These are phyloP conservation scores for Geotrichum aggregatum DNA, from an alignment of 1,139 yeast genomes.

Conservation along the genomic window DNA sequence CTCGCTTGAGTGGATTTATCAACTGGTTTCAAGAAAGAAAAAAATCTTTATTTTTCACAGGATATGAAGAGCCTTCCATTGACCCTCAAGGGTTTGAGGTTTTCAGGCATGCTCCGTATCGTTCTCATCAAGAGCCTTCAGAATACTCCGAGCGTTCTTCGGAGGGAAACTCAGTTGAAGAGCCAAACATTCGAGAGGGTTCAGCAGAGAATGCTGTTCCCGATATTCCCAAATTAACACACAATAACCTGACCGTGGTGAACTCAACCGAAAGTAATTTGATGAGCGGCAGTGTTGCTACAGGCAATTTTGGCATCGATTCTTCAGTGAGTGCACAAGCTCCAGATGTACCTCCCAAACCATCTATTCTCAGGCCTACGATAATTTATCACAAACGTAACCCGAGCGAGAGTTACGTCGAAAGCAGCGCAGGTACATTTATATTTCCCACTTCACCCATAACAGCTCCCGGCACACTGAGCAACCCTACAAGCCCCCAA, in stretches of 20 bases:
- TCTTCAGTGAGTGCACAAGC: not conserved
- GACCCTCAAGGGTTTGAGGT: conserved; percentile 32
- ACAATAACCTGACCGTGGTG: not conserved
- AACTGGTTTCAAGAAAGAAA: conserved; percentile 6
- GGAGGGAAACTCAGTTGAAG: not conserved
- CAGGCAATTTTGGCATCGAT: not conserved
- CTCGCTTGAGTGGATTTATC: not conserved
- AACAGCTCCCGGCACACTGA: conserved; percentile 5
- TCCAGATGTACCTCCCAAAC: not conserved
- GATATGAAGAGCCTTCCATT: conserved; percentile 13
- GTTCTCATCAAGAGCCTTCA: conserved; percentile 12
- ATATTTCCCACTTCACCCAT: conserved; percentile 15
- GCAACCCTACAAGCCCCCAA: conserved; percentile 4
- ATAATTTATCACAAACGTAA: conserved; percentile 1
- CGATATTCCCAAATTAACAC: not conserved
- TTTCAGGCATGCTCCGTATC: conserved; percentile 29
- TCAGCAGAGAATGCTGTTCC: not conserved
- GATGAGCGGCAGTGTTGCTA: not conserved
- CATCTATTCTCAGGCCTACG: not conserved
- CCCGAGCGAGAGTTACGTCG: conserved; percentile 15
- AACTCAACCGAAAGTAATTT: not conserved
- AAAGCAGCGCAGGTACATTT: conserved; percentile 19
- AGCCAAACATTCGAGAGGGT: not conserved
- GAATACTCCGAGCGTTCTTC: not conserved
- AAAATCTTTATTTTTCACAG: not conserved